These are phyloP conservation scores for Ceratobasidium sp. DNA, from an alignment of 1,284 basidiomycete genomes.

Conservation along the genomic window DNA sequence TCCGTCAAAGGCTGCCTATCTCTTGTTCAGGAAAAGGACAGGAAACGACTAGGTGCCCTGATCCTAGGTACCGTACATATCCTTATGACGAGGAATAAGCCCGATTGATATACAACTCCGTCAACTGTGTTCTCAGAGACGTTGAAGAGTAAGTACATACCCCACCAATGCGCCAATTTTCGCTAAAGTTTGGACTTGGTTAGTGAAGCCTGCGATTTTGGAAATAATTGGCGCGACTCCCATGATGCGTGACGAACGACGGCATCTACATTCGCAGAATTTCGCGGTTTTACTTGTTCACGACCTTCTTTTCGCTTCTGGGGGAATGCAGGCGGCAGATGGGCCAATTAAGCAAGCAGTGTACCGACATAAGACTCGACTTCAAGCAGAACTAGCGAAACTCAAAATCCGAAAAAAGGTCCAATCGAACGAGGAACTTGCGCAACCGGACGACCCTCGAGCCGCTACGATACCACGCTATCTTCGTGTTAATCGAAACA, in stretches of 20 bases:
- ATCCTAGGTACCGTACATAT: constrained; percentile 66
- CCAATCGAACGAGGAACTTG: constrained; percentile 75
- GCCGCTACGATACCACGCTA: constrained; percentile 86
- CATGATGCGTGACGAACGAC: constrained; percentile 80
- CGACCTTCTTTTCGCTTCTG: constrained; percentile 82
- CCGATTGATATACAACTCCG: neutral
- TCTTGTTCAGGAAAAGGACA: constrained; percentile 77
- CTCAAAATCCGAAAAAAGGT: constrained; percentile 85
- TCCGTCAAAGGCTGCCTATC: constrained; percentile 85
- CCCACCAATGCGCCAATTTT: neutral
- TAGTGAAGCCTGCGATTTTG: constrained; percentile 78
- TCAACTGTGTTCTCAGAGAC: constrained; percentile 66
- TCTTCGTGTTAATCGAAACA: constrained; percentile 84
- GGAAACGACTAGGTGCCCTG: constrained; percentile 82
- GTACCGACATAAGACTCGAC: constrained; percentile 86
- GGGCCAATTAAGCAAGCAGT: constrained; percentile 88
- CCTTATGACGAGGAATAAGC: neutral
- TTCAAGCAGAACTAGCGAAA: constrained; percentile 86
- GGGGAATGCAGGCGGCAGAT: constrained; percentile 85
- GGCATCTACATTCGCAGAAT: constrained; percentile 77
- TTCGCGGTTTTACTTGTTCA: constrained; percentile 88
- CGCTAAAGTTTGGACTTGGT: neutral
- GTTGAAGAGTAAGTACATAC: constrained; percentile 80
- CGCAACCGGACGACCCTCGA: constrained; percentile 68
- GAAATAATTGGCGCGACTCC: constrained; percentile 74